Percentiles rank a stretch among this genome's conserved stretches.
Conservation (phyloP, 306 rosid genomes). For the Aeschynomene evenia region DNA sequence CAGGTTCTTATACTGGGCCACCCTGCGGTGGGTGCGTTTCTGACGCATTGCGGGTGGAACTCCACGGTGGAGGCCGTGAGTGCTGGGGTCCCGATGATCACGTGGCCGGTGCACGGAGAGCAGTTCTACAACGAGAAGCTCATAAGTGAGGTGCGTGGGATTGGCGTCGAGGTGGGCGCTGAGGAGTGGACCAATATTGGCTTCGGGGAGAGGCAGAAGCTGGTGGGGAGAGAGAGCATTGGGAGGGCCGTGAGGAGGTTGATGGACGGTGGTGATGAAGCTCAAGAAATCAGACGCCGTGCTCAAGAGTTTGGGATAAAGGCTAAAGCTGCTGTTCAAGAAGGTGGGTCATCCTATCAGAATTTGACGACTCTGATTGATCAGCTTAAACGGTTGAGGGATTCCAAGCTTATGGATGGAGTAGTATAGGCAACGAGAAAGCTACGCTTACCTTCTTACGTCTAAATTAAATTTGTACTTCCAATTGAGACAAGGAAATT, state of each 20-base stretch:
- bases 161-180: constrained; percentile 42
- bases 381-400: constrained; percentile 25
- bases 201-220: neutral
- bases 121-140: constrained; percentile 42
- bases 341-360: constrained; percentile 31
- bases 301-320: constrained; percentile 4
- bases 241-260: constrained; percentile 32
- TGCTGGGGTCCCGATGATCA: constrained; percentile 34
- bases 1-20: constrained; percentile 26
- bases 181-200: constrained; percentile 1
- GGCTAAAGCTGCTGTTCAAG: constrained; percentile 26
- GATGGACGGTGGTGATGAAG: constrained; percentile 38
- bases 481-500: too few relatives aligned
- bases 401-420: too few relatives aligned
- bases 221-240: constrained; percentile 27
- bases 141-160: constrained; percentile 25
- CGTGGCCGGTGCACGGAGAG: constrained; percentile 35
- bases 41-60: constrained; percentile 43
- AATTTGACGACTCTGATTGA: constrained; percentile 21
- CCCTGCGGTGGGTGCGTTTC: constrained; percentile 18
- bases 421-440: too few relatives aligned
- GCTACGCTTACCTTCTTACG: too few relatives aligned
- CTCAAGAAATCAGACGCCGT: constrained; percentile 10
- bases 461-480: too few relatives aligned
- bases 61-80: constrained; percentile 15